Evolutionary conservation across 2,329 filamentous ascomycete genomes (phyloP).

Genomic region (Pestalotiopsis sp.): DNA sequence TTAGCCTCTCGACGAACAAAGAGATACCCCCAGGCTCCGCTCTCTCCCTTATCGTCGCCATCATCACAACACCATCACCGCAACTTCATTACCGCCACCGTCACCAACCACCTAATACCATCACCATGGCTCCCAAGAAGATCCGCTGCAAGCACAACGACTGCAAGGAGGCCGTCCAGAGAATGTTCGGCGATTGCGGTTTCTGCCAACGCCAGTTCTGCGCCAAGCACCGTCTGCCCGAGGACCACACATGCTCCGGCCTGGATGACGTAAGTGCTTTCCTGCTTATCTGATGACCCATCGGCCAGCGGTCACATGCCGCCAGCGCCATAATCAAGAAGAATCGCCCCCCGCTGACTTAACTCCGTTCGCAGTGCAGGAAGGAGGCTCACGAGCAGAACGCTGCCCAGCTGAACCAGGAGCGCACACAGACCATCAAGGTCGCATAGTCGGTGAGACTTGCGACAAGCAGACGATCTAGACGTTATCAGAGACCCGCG

Average conservation of each 20-base stretch:
- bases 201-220: constrained; percentile 96
- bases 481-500: neutral
- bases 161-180: constrained; percentile 85
- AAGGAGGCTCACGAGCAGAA: constrained; percentile 96
- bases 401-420: constrained; percentile 85
- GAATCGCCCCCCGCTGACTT: constrained; percentile 38
- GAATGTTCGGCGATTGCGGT: constrained; percentile 93
- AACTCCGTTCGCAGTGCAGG: constrained; percentile 69
- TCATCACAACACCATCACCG: neutral
- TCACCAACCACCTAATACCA: neutral
- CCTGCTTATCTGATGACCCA: constrained; percentile 72
- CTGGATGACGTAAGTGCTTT: constrained; percentile 75
- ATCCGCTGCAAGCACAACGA: constrained; percentile 86
- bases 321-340: constrained; percentile 35
- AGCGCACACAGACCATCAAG: constrained; percentile 92
- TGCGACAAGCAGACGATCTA: neutral
- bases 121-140: constrained; percentile 71
- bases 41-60: neutral
- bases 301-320: constrained; percentile 42
- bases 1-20: neutral
- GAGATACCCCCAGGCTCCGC: neutral
- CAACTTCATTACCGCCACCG: neutral
- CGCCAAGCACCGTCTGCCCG: constrained; percentile 89
- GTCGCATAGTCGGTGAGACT: constrained; percentile 63
- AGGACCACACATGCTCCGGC: constrained; percentile 91